These are phyloP conservation scores for Saccharomycopsis fodiens DNA, from an alignment of 805 yeast genomes.

Conservation along the genomic window DNA sequence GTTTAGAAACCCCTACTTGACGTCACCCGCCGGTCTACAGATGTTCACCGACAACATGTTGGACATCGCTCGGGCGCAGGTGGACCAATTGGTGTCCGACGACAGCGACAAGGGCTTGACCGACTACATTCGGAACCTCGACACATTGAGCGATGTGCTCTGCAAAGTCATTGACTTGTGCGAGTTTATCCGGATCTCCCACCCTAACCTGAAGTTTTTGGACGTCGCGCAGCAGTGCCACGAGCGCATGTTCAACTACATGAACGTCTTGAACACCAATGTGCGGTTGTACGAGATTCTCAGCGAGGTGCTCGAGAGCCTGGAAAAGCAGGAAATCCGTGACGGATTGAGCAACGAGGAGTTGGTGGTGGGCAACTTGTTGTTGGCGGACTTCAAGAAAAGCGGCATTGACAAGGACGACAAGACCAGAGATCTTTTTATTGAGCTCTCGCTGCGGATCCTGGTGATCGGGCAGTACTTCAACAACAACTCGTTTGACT, in stretches of 20 bases:
- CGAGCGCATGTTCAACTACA: slow-evolving; percentile 82
- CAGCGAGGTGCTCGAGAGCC: slow-evolving; percentile 41
- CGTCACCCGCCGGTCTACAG: slow-evolving; percentile 61
- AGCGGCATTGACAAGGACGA: slow-evolving; percentile 81
- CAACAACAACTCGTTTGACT: slow-evolving; percentile 38
- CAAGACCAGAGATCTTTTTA: slow-evolving; percentile 58
- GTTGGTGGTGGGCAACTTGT: slow-evolving; percentile 67
- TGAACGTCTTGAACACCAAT: slow-evolving; percentile 87
- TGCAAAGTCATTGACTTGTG: slow-evolving; percentile 93
- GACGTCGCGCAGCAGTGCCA: slow-evolving; percentile 83
- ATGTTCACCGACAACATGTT: slow-evolving; percentile 62
- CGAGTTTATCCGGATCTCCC: slow-evolving; percentile 83
- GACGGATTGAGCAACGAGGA: slow-evolving; percentile 60
- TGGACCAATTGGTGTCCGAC: slow-evolving; percentile 45
- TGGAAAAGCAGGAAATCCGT: slow-evolving; percentile 27
- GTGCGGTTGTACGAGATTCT: slow-evolving; percentile 60
- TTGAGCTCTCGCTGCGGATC: slow-evolving; percentile 70
- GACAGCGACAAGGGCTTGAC: slow-evolving; percentile 36
- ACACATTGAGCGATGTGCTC: slow-evolving; percentile 76
- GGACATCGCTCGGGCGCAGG: slow-evolving; percentile 55
- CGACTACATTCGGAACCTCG: slow-evolving; percentile 58
- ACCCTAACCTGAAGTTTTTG: slow-evolving; percentile 66
- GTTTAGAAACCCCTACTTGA: slow-evolving; percentile 64
- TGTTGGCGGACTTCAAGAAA: slow-evolving; percentile 78
- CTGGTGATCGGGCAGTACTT: slow-evolving; percentile 78